Conservation (phyloP, 768 basidiomycete species). For the Russula vinacea region DNA sequence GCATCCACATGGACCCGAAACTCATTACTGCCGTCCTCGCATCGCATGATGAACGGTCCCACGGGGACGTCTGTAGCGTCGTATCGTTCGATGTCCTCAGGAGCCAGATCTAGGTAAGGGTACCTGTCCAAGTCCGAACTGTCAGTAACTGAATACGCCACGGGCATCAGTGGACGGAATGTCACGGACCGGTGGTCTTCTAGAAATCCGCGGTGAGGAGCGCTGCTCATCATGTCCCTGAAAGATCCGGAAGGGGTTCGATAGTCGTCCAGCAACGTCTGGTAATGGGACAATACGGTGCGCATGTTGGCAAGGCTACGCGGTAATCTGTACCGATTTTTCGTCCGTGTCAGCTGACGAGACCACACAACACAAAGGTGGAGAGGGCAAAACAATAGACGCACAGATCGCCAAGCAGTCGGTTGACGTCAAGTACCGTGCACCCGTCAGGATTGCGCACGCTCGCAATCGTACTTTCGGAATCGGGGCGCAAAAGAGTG, state of each 20-base stretch:
- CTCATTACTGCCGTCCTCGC: slow-evolving; percentile 4
- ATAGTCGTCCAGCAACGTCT: slow-evolving; percentile 27
- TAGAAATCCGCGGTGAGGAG: slow-evolving; percentile 27
- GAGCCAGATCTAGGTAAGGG: slow-evolving; percentile 26
- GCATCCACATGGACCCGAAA: slow-evolving; percentile 47
- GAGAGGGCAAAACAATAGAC: not conserved
- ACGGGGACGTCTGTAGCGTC: slow-evolving; percentile 21
- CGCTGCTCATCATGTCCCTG: slow-evolving; percentile 17
- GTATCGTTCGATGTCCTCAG: slow-evolving; percentile 21
- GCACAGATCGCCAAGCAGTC: slow-evolving; percentile 29
- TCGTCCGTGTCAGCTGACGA: not conserved
- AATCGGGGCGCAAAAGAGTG: slow-evolving; percentile 23
- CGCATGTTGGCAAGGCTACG: slow-evolving; percentile 26
- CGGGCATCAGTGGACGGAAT: not conserved
- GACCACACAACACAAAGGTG: too few species aligned
- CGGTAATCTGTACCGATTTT: slow-evolving; percentile 17
- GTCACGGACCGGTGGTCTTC: slow-evolving; percentile 28
- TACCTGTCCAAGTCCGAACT: slow-evolving; percentile 17
- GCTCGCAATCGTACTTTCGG: slow-evolving; percentile 25
- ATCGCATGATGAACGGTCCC: slow-evolving; percentile 25
- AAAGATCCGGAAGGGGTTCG: slow-evolving; percentile 14
- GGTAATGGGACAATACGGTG: slow-evolving; percentile 28
- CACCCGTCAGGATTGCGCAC: slow-evolving; percentile 29
- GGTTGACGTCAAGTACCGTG: slow-evolving; percentile 30
- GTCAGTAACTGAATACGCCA: not conserved